phyloP scores from a whole-genome alignment of 2,329 filamentous ascomycete genomes.

The Nigrospora oryzae region DNA sequence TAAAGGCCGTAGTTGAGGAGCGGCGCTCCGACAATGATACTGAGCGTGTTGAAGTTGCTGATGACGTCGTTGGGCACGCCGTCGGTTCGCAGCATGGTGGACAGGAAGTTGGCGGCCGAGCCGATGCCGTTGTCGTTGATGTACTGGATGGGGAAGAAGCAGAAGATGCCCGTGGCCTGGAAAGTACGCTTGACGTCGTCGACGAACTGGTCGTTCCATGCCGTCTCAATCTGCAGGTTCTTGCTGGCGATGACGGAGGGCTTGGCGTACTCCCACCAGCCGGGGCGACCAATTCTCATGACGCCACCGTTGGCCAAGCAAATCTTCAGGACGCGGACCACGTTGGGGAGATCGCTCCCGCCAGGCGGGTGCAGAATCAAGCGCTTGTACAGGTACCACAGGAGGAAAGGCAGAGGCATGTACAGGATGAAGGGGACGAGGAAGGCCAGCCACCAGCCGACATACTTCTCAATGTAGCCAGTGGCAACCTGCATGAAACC shows the following conservation, averaged over 20 bases:
- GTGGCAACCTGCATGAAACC: conserved; percentile 43
- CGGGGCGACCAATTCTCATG: conserved; percentile 27
- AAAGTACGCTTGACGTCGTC: conserved; percentile 55
- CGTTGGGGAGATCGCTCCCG: conserved; percentile 34
- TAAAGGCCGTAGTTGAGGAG: conserved; percentile 40
- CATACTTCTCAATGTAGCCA: conserved; percentile 42
- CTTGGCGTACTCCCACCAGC: conserved; percentile 53
- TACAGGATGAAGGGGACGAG: conserved; percentile 34
- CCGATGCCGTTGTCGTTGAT: conserved; percentile 42
- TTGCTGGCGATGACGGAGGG: conserved; percentile 40
- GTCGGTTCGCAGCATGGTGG: conserved; percentile 37
- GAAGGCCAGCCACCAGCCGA: conserved; percentile 41
- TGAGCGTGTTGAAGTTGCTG: conserved; percentile 39
- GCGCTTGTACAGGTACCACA: conserved; percentile 32
- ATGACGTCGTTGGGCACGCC: conserved; percentile 42
- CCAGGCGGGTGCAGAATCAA: conserved; percentile 34
- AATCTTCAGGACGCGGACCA: conserved; percentile 30
- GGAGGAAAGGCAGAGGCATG: conserved; percentile 29
- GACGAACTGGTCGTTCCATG: conserved; percentile 59
- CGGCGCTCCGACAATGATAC: conserved; percentile 35
- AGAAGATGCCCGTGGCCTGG: conserved; percentile 52
- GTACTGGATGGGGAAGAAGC: conserved; percentile 38
- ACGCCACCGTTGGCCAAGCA: conserved; percentile 30
- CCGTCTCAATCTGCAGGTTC: conserved; percentile 26
- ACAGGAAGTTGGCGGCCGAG: conserved; percentile 35